Evolutionary conservation across 2,329 filamentous ascomycete species (phyloP), one percentile per base, ranked within the genome.

Genomic region (Drechslerella stenobrocha): DNA sequence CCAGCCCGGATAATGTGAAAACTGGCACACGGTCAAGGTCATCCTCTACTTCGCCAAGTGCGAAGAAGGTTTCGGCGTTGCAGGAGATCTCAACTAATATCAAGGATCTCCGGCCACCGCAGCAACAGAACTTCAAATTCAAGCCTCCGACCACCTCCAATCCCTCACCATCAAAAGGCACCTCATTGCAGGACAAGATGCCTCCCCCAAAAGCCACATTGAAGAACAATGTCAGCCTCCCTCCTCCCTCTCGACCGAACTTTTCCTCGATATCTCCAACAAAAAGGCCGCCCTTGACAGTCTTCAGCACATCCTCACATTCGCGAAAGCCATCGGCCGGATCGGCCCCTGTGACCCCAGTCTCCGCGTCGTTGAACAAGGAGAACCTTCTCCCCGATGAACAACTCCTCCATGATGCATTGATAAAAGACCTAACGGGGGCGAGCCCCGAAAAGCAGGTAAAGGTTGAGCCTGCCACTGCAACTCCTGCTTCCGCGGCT

Each of bases 111-210:
- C 55, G 63, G 45, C 63, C 63, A 18, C 63, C 63, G 18, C 63
- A 67, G 50, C 63, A 67, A 52, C 63, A 67, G 23, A 67, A 67
- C 51, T 67, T 67, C 63, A 67, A 67, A 35, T 67, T 67, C 37
- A 67, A 67, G 51, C 63, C 63, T 32, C 63, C 63, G n/a, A 67
- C 63, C 28, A 67, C 63, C 46, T 60, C 63, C 34, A 67, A 67
- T 28, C 63, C 63, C 42, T 67, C 63, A 9, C 63, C 63, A 2
- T 67, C 63, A 3, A 67, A 67, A 44, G 45, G 51, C 30, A 46
- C 55, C 13, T 67, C 63, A 13, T 35, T 67, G 28, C 63, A 67
- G 50, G 63, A 67, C 47, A 67, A 67, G 55, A 67, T 67, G 63
- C 63, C 63, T 7, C 63, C 63, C 7, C 55, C 63, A n/a, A 67